A percentile compares a stretch with the other conserved stretches of the same genome.
These are phyloP conservation scores for Butyriboletus appendiculatus DNA, from an alignment of 1,284 basidiomycete genomes.

Conservation along the genomic window DNA sequence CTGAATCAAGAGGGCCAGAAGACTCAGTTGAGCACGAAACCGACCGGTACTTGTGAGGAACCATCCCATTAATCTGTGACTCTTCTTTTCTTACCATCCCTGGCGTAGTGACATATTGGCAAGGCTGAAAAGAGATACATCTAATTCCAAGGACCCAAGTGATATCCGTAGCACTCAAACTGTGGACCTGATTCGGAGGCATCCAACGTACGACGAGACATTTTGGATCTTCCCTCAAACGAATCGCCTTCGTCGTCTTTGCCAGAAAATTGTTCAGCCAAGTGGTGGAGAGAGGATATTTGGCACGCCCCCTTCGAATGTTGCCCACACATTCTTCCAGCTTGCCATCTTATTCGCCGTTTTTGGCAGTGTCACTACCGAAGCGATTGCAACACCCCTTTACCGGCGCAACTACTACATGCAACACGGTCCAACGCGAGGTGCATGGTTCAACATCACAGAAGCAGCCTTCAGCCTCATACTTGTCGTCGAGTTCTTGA, in stretches of 20 bases:
- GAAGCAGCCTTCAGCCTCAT: constrained; percentile 78
- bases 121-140: constrained; percentile 53
- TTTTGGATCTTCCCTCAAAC: constrained; percentile 91
- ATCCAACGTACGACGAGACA: constrained; percentile 90
- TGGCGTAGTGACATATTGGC: constrained; percentile 63
- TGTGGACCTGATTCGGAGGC: constrained; percentile 85
- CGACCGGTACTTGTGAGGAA: constrained; percentile 67
- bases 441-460: constrained; percentile 88
- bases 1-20: constrained; percentile 42
- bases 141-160: constrained; percentile 50
- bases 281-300: constrained; percentile 86
- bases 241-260: constrained; percentile 73
- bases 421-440: constrained; percentile 58
- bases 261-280: constrained; percentile 85
- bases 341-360: constrained; percentile 77
- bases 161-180: constrained; percentile 76
- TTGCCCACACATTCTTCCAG: constrained; percentile 77
- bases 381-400: constrained; percentile 83
- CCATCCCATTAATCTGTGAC: neutral
- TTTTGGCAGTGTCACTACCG: constrained; percentile 82
- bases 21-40: constrained; percentile 60
- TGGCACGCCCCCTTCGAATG: constrained; percentile 66
- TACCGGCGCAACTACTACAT: constrained; percentile 81
- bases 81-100: constrained; percentile 1
- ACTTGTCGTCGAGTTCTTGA: constrained; percentile 83